Evolutionary conservation across 768 basidiomycete species (phyloP).

Genomic region (Trametes sanguinea): DNA sequence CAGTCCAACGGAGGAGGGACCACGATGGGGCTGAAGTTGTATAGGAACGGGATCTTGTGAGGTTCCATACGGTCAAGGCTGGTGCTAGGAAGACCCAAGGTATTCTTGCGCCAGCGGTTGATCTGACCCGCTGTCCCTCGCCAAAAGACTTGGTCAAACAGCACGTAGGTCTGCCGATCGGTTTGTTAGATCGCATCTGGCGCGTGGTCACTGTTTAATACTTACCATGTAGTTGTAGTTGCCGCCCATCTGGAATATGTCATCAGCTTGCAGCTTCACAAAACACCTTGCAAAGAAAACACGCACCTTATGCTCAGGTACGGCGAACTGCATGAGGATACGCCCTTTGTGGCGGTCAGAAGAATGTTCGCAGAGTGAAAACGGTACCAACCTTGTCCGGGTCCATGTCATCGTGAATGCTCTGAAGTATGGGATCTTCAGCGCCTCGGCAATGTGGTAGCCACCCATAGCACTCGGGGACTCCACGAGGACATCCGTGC

Average conservation of each 20-base stretch:
- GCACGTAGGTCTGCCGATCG: constrained; percentile 73
- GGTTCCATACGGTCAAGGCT: constrained; percentile 95
- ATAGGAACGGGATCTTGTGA: constrained; percentile 96
- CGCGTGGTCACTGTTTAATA: not conserved
- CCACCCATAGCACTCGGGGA: constrained; percentile 98
- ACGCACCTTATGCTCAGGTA: constrained; percentile 87
- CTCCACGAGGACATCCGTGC: constrained; percentile 90
- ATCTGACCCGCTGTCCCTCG: constrained; percentile 91
- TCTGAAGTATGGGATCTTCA: constrained; percentile 90
- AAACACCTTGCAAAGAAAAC: not conserved
- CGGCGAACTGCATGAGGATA: constrained; percentile 98
- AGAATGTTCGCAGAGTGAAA: not conserved
- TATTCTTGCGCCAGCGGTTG: constrained; percentile 87
- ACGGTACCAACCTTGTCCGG: constrained; percentile 62
- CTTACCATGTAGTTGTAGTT: constrained; percentile 96
- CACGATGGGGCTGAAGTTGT: constrained; percentile 91
- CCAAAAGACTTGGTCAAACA: constrained; percentile 99
- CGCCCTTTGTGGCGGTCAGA: constrained; percentile 49
- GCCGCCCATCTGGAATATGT: constrained; percentile 76
- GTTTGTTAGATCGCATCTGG: not conserved
- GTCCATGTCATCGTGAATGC: constrained; percentile 99
- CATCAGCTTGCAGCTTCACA: not conserved
- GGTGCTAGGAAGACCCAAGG: constrained; percentile 75
- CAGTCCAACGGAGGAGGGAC: constrained; percentile 96
- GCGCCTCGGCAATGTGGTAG: constrained; percentile 93